Percentiles rank a stretch among this genome's conserved stretches.
Conservation (phyloP, 192 early-diverging fungal species). For the Backusella mclennaniae region DNA sequence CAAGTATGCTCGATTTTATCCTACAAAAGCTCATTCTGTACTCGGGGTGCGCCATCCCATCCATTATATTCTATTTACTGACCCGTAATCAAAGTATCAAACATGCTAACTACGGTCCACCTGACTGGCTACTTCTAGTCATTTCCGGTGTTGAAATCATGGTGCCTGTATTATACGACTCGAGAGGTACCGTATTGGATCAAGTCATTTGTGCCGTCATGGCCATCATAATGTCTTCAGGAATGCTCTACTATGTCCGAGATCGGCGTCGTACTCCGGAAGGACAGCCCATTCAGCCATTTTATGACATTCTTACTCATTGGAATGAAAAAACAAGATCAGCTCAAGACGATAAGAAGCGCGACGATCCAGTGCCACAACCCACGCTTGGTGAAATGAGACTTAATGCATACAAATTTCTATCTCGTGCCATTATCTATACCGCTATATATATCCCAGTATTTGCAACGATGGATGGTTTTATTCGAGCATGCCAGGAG, state of each 20-base stretch:
- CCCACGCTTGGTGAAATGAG: background rate
- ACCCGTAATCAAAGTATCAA: background rate
- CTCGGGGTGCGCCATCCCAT: background rate
- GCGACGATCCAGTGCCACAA: background rate
- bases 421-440: background rate
- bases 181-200: background rate
- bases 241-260: background rate
- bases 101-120: background rate
- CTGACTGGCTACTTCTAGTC: background rate
- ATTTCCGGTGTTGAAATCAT: background rate
- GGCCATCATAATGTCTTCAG: conserved; percentile 11
- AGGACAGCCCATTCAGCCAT: background rate
- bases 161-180: background rate
- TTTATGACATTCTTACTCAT: conserved; percentile 10
- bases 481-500: conserved; percentile 4
- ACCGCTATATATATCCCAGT: background rate
- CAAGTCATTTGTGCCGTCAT: conserved; percentile 5
- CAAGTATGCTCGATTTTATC: background rate
- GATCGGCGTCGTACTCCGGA: conserved; percentile 6
- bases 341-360: background rate
- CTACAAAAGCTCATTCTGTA: background rate
- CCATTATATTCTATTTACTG: conserved; percentile 3
- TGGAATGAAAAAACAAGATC: conserved; percentile 3
- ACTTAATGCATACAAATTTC: background rate
- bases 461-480: conserved; percentile 8